Conservation (phyloP, 2,329 filamentous ascomycete genomes). For the Diplodia mutila region DNA sequence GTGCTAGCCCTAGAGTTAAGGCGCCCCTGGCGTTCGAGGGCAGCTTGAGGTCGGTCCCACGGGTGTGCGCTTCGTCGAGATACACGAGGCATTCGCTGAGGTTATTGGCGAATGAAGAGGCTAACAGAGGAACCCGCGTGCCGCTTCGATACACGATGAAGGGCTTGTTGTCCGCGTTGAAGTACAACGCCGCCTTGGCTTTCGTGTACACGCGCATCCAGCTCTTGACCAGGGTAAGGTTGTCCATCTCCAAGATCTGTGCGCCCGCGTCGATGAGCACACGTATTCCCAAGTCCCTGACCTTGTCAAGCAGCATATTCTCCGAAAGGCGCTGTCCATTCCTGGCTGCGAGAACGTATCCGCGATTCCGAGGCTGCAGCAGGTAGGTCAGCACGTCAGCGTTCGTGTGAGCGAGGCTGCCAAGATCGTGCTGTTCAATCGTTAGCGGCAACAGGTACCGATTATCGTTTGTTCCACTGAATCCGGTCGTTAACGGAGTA, state of each 20-base stretch:
- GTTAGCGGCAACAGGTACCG: constrained; percentile 61
- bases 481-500: constrained; percentile 62
- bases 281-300: constrained; percentile 47
- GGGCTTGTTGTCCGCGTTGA: constrained; percentile 52
- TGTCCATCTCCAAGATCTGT: constrained; percentile 65
- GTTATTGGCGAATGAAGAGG: constrained; percentile 59
- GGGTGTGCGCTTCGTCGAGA: constrained; percentile 64
- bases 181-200: constrained; percentile 59
- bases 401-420: constrained; percentile 61
- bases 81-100: constrained; percentile 60
- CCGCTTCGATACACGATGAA: constrained; percentile 50
- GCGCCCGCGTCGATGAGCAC: constrained; percentile 69
- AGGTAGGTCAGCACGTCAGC: constrained; percentile 65
- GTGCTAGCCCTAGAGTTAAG: constrained; percentile 59
- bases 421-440: constrained; percentile 64
- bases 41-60: constrained; percentile 64
- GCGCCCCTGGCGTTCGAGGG: constrained; percentile 54
- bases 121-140: constrained; percentile 51
- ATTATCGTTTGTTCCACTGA: constrained; percentile 73
- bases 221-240: constrained; percentile 51
- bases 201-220: constrained; percentile 56
- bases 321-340: constrained; percentile 50
- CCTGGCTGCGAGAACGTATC: constrained; percentile 47
- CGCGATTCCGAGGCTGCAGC: constrained; percentile 55
- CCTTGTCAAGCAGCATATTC: constrained; percentile 46